phyloP scores from a whole-genome alignment of 140 eudicot genomes.

The Anethum foeniculum region DNA sequence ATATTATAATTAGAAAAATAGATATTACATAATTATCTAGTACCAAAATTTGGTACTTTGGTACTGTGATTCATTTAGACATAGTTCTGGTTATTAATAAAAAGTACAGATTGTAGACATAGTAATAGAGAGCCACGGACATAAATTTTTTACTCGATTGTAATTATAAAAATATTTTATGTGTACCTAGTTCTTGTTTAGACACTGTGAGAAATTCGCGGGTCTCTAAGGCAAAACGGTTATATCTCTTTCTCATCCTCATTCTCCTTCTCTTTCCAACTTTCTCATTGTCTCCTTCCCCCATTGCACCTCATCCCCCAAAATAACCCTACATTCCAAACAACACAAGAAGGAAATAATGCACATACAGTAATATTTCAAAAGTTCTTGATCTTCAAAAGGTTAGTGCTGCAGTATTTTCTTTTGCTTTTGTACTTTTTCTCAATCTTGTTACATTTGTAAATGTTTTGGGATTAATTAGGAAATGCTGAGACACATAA shows the following conservation, averaged over 20 bases:
- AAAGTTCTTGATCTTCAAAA: not conserved
- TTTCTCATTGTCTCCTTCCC: not conserved
- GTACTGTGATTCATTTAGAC: too few relatives aligned
- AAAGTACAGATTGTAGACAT: not conserved
- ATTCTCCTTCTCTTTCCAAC: not conserved
- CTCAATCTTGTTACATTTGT: not conserved
- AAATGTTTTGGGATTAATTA: not conserved
- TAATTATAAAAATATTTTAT: not conserved
- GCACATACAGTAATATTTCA: not conserved
- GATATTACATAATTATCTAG: too few relatives aligned
- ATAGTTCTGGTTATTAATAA: too few relatives aligned
- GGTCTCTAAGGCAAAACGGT: slow-evolving; percentile 39
- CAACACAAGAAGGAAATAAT: not conserved
- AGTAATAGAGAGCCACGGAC: not conserved
- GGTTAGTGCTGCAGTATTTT: not conserved
- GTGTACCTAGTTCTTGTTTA: not conserved
- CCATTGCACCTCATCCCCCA: not conserved
- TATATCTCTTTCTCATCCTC: slow-evolving; percentile 28
- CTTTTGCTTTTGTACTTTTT: not conserved
- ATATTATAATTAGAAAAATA: too few relatives aligned
- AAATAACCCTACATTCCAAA: not conserved
- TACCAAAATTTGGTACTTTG: too few relatives aligned
- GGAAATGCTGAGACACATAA: not conserved
- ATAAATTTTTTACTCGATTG: not conserved
- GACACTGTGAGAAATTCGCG: slow-evolving; percentile 32